These are phyloP conservation scores for Trichosanthes cucumerina DNA, from an alignment of 306 rosid species.

Conservation along the genomic window DNA sequence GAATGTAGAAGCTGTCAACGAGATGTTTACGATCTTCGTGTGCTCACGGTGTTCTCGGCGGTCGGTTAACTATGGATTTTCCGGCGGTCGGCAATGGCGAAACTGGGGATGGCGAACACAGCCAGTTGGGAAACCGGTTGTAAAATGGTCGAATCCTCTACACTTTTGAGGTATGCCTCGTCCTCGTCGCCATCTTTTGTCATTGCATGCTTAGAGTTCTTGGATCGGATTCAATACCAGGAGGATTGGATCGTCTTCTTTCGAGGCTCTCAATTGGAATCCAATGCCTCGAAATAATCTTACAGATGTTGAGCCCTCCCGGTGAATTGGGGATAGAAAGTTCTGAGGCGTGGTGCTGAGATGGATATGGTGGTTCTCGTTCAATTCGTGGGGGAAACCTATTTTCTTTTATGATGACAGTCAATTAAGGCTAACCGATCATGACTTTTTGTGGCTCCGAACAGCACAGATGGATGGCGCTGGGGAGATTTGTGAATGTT, in stretches of 20 bases:
- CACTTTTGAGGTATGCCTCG: constrained; percentile 55
- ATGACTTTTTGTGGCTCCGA: not conserved
- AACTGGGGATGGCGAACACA: not conserved
- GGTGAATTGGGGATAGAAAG: constrained; percentile 71
- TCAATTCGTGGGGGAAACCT: constrained; percentile 18
- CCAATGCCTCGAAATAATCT: constrained; percentile 28
- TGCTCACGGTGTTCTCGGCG: not conserved
- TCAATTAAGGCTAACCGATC: not conserved
- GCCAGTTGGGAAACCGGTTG: not conserved
- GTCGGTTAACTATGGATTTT: not conserved
- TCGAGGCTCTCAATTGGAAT: constrained; percentile 42
- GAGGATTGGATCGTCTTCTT: constrained; percentile 46
- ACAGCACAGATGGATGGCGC: not conserved
- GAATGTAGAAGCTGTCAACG: not conserved
- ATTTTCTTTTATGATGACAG: not conserved
- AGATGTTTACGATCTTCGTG: not conserved
- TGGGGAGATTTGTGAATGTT: not conserved
- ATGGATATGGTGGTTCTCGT: constrained; percentile 96
- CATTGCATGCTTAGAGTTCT: constrained; percentile 22
- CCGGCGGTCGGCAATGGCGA: not conserved
- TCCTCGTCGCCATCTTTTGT: too few relatives aligned
- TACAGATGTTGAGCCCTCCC: constrained; percentile 49
- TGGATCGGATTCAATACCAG: constrained; percentile 20
- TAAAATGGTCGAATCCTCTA: constrained; percentile 10
- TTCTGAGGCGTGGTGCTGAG: constrained; percentile 70